A percentile compares a stretch with the other conserved stretches of the same genome.
phyloP scores from a whole-genome alignment of 2,329 filamentous ascomycete genomes.

The Fusarium buharicum region DNA sequence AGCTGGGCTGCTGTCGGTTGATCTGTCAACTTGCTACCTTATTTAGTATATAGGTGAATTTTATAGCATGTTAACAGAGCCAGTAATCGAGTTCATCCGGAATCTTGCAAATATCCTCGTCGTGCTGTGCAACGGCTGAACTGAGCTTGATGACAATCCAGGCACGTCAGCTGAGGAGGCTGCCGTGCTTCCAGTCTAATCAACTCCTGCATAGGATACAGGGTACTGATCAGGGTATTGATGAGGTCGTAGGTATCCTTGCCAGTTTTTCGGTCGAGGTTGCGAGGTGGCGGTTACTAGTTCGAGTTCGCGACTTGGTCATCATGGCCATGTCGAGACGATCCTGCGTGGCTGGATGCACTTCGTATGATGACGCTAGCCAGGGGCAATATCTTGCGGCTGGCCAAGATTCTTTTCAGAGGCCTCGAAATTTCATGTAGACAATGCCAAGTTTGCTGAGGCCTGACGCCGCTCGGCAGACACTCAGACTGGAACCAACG shows the following conservation, averaged over 20 bases:
- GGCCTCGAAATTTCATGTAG: conserved; percentile 10
- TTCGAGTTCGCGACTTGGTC: conserved; percentile 16
- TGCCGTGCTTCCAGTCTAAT: conserved; percentile 36
- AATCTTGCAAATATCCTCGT: conserved; percentile 15
- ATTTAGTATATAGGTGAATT: neutral
- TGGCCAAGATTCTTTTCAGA: conserved; percentile 22
- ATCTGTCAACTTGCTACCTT: neutral
- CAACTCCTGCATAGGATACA: conserved; percentile 25
- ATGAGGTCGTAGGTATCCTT: conserved; percentile 20
- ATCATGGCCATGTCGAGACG: conserved; percentile 16
- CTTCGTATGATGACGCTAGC: conserved; percentile 27
- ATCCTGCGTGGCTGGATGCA: conserved; percentile 18
- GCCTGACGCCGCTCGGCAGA: conserved; percentile 28
- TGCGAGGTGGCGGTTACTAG: conserved; percentile 42
- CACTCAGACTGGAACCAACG: conserved; percentile 22
- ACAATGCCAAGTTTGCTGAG: conserved; percentile 18
- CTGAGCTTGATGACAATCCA: conserved; percentile 27
- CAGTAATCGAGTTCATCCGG: neutral
- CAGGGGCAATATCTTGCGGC: conserved; percentile 22
- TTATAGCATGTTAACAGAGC: neutral
- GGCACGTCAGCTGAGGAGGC: conserved; percentile 25
- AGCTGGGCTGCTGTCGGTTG: neutral
- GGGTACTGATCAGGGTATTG: conserved; percentile 22
- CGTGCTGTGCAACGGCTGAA: conserved; percentile 36
- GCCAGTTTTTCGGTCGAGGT: conserved; percentile 15